Conservation (phyloP, 2,329 filamentous ascomycete species). For the Cucurbitaria berberidis region DNA sequence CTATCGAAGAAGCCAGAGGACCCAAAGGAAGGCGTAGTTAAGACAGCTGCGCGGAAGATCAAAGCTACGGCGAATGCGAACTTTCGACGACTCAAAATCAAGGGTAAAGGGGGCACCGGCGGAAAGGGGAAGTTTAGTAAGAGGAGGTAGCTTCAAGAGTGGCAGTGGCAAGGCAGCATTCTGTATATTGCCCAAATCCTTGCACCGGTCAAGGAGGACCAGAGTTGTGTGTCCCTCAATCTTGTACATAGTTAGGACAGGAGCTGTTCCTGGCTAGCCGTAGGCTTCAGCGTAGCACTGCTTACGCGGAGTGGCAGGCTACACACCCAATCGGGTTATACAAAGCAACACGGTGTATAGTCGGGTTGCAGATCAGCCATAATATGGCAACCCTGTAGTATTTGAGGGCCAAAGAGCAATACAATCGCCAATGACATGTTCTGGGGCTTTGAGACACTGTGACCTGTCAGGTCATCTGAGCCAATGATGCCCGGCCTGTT, state of each 20-base stretch:
- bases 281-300: slow-evolving; percentile 8
- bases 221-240: background rate
- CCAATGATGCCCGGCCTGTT: slow-evolving; percentile 17
- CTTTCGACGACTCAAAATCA: slow-evolving; percentile 58
- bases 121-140: slow-evolving; percentile 51
- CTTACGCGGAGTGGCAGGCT: slow-evolving; percentile 2
- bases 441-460: slow-evolving; percentile 35
- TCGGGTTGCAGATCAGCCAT: slow-evolving; percentile 4
- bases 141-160: slow-evolving; percentile 24
- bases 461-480: slow-evolving; percentile 40
- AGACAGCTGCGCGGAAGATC: slow-evolving; percentile 52
- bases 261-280: slow-evolving; percentile 1
- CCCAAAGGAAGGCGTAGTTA: slow-evolving; percentile 37
- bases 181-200: background rate
- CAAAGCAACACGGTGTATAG: slow-evolving; percentile 6
- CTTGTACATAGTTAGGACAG: background rate
- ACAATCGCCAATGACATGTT: slow-evolving; percentile 15
- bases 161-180: background rate
- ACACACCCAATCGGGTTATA: slow-evolving; percentile 8
- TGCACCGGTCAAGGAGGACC: background rate
- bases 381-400: slow-evolving; percentile 4
- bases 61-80: slow-evolving; percentile 57
- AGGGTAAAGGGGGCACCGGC: slow-evolving; percentile 52
- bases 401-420: slow-evolving; percentile 1
- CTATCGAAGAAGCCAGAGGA: slow-evolving; percentile 21